phyloP scores from a whole-genome alignment of 495 filamentous ascomycete genomes.

The Neurospora cerealis region DNA sequence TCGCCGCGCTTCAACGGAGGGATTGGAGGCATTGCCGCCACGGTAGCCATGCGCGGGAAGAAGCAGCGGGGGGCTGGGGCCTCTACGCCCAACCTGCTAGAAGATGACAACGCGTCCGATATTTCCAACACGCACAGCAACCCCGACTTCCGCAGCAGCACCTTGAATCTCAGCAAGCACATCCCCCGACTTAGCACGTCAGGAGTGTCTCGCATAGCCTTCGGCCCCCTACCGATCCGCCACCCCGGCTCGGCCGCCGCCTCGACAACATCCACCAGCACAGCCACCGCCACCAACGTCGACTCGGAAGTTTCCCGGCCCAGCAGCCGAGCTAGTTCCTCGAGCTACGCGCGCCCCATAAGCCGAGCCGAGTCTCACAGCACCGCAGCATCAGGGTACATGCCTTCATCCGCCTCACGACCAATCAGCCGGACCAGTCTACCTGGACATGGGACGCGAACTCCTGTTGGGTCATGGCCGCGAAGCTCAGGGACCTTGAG shows the following conservation, averaged over 20 bases:
- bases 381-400: slow-evolving; percentile 8
- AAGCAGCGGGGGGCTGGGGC: slow-evolving; percentile 58
- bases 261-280: not conserved
- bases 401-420: slow-evolving; percentile 45
- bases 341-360: slow-evolving; percentile 39
- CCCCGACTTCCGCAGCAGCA: slow-evolving; percentile 26
- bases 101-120: slow-evolving; percentile 29
- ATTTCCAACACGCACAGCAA: slow-evolving; percentile 14
- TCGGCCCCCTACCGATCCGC: slow-evolving; percentile 41
- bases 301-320: slow-evolving; percentile 41
- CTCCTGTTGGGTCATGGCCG: slow-evolving; percentile 51
- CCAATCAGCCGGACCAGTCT: slow-evolving; percentile 52
- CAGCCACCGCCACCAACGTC: slow-evolving; percentile 10
- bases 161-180: slow-evolving; percentile 34
- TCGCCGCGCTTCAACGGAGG: slow-evolving; percentile 57
- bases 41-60: slow-evolving; percentile 65
- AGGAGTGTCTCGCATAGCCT: slow-evolving; percentile 43
- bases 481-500: slow-evolving; percentile 32
- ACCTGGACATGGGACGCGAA: slow-evolving; percentile 50
- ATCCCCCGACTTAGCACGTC: slow-evolving; percentile 40
- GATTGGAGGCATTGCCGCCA: slow-evolving; percentile 53
- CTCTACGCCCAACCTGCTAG: slow-evolving; percentile 40
- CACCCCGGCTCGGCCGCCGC: slow-evolving; percentile 16
- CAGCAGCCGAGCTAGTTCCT: slow-evolving; percentile 50
- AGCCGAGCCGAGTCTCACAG: slow-evolving; percentile 36